Conservation (phyloP, 148 eudicot genomes). For the Heliosperma pusillum region DNA sequence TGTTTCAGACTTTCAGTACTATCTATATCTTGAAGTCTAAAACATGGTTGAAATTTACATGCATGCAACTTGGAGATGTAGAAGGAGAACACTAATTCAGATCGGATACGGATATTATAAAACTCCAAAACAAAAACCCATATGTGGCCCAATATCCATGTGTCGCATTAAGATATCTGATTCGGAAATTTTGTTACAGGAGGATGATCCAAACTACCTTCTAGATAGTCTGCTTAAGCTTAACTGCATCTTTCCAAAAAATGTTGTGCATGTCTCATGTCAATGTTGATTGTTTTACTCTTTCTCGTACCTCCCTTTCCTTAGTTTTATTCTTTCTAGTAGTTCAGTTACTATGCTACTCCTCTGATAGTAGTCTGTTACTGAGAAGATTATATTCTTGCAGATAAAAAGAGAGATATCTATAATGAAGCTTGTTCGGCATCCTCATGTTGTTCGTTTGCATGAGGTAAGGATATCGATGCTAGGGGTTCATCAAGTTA, state of each 20-base stretch:
- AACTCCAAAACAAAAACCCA: too few relatives aligned
- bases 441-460: constrained; percentile 90
- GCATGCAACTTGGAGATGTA: too few relatives aligned
- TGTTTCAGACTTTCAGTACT: too few relatives aligned
- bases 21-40: too few relatives aligned
- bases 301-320: neutral
- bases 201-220: neutral
- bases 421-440: constrained; percentile 93
- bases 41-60: too few relatives aligned
- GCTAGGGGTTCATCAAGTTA: neutral
- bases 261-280: neutral
- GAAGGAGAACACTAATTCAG: too few relatives aligned
- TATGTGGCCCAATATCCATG: too few relatives aligned
- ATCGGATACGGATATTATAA: too few relatives aligned
- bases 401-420: constrained; percentile 96
- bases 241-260: neutral
- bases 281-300: neutral
- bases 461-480: constrained; percentile 58
- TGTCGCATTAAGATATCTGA: too few relatives aligned
- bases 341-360: neutral
- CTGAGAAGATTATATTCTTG: constrained; percentile 25
- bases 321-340: neutral
- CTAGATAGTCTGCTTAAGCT: neutral
- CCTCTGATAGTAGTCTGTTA: neutral
- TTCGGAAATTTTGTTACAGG: neutral